Conservation (phyloP, 768 basidiomycete genomes). For the Amanita inopinata region DNA sequence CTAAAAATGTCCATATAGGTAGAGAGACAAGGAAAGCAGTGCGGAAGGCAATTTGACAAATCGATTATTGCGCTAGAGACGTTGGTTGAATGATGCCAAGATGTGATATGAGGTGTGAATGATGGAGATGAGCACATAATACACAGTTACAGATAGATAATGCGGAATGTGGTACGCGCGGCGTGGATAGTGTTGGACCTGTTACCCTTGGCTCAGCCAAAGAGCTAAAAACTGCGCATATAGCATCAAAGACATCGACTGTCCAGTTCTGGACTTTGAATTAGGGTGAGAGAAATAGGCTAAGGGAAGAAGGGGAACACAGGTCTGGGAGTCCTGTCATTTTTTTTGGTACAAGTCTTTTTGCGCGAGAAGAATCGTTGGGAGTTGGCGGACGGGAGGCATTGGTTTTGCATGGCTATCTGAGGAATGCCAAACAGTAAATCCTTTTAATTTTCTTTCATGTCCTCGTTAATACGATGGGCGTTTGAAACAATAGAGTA, state of each 20-base stretch:
- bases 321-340: not conserved
- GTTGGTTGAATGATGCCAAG: too few relatives aligned
- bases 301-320: not conserved
- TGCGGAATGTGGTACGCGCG: too few relatives aligned
- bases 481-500: conserved; percentile 18
- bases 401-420: too few relatives aligned
- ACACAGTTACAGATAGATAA: conserved; percentile 5
- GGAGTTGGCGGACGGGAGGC: too few relatives aligned
- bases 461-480: conserved; percentile 28
- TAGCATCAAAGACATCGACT: not conserved
- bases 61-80: not conserved
- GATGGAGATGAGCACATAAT: not conserved
- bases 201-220: not conserved
- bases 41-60: too few relatives aligned
- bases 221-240: not conserved
- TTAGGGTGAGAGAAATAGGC: not conserved
- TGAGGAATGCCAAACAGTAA: too few relatives aligned
- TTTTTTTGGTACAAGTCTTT: too few relatives aligned
- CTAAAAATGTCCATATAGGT: too few relatives aligned
- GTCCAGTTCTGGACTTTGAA: not conserved
- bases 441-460: conserved; percentile 32
- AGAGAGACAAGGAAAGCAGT: too few relatives aligned
- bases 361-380: too few relatives aligned
- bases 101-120: too few relatives aligned
- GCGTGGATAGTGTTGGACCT: not conserved